These are phyloP conservation scores for Cladophialophora bantiana DNA, from an alignment of 2,329 filamentous ascomycete species.

Conservation along the genomic window DNA sequence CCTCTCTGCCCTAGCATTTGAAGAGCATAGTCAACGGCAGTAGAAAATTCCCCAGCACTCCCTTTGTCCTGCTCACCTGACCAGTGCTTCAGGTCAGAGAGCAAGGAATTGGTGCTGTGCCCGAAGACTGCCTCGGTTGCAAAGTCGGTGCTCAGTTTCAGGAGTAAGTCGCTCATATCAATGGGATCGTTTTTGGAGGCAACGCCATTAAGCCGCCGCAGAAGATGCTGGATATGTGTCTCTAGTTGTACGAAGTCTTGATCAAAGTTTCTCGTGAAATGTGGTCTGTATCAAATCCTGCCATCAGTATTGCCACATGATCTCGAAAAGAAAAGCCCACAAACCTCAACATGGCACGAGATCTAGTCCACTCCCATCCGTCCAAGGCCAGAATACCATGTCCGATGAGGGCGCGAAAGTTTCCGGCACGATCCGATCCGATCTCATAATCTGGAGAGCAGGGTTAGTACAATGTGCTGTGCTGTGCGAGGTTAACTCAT, in stretches of 20 bases:
- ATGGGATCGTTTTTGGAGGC: conserved; percentile 61
- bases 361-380: conserved; percentile 18
- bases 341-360: conserved; percentile 27
- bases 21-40: conserved; percentile 32
- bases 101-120: conserved; percentile 59
- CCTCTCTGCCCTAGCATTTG: conserved; percentile 45
- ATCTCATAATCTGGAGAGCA: conserved; percentile 17
- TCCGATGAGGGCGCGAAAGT: conserved; percentile 19
- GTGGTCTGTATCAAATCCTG: conserved; percentile 13
- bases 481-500: background rate
- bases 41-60: conserved; percentile 21
- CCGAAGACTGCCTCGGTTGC: conserved; percentile 73
- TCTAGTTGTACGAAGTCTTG: conserved; percentile 23
- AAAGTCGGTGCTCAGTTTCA: conserved; percentile 69
- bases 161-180: conserved; percentile 68
- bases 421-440: conserved; percentile 16
- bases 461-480: background rate
- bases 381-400: conserved; percentile 24
- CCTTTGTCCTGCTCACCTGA: conserved; percentile 17
- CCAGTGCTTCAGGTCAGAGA: conserved; percentile 26
- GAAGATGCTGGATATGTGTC: conserved; percentile 57
- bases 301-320: background rate
- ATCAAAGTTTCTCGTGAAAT: conserved; percentile 23
- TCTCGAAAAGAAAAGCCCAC: background rate
- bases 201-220: conserved; percentile 56